Percentiles rank a stretch among this genome's conserved stretches.
Conservation (phyloP, 257 asterid genomes). For the Craterostigma plantagineum region DNA sequence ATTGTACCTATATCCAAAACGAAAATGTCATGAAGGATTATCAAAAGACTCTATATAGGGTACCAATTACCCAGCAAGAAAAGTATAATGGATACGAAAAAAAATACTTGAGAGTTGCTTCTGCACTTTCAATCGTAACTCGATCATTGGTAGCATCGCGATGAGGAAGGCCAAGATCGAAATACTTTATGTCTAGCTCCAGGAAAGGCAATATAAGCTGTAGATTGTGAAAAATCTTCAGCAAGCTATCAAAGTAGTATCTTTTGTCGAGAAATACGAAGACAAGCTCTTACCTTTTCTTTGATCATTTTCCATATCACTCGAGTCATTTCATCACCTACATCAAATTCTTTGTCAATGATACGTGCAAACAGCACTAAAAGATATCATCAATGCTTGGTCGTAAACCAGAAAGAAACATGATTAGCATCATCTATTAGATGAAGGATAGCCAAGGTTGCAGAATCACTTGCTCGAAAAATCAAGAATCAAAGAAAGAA, state of each 20-base stretch:
- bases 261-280: background rate
- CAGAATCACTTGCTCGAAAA: too few relatives aligned
- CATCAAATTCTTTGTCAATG: constrained; percentile 13
- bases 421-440: too few relatives aligned
- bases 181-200: constrained; percentile 59
- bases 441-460: too few relatives aligned
- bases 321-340: constrained; percentile 62
- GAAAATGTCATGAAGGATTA: background rate
- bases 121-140: constrained; percentile 64
- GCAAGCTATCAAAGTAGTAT: background rate
- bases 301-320: constrained; percentile 42
- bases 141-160: constrained; percentile 52
- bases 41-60: background rate
- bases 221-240: constrained; percentile 8
- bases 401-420: constrained; percentile 1
- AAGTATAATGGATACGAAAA: background rate
- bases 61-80: too few relatives aligned
- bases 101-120: constrained; percentile 55
- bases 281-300: constrained; percentile 21
- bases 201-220: constrained; percentile 58
- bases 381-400: background rate
- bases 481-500: too few relatives aligned
- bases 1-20: constrained; percentile 30
- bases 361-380: background rate
- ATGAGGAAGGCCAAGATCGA: constrained; percentile 54